A percentile compares a stretch with the other conserved stretches of the same genome.
phyloP scores from a whole-genome alignment of 225 moss, liverwort and hornwort genomes.

The Sphagnum contortum region DNA sequence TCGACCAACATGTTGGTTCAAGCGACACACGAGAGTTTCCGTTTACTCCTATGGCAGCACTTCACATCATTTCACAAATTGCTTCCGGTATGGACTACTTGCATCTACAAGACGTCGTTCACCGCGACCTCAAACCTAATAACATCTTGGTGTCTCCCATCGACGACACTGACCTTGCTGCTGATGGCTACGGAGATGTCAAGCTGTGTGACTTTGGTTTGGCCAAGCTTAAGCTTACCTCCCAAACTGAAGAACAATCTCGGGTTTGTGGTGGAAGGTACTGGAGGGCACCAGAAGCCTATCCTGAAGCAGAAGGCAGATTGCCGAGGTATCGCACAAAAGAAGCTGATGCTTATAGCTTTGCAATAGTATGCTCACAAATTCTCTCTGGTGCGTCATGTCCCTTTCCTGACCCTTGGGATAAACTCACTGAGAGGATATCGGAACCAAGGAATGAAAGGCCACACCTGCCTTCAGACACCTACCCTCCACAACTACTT shows the following conservation, averaged over 20 bases:
- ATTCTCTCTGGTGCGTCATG: constrained; percentile 6
- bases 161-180: not conserved
- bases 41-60: too few relatives aligned
- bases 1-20: too few relatives aligned
- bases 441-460: not conserved
- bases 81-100: constrained; percentile 1
- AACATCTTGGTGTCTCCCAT: constrained; percentile 8
- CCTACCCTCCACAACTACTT: too few relatives aligned
- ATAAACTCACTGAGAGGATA: not conserved
- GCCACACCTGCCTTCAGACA: too few relatives aligned
- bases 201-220: constrained; percentile 14
- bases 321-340: too few relatives aligned
- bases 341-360: constrained; percentile 20
- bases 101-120: constrained; percentile 1
- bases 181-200: constrained; percentile 9
- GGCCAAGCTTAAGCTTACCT: constrained; percentile 7
- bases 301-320: not conserved
- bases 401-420: not conserved
- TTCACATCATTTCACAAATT: constrained; percentile 4
- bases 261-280: constrained; percentile 1
- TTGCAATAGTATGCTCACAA: constrained; percentile 10
- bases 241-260: constrained; percentile 3
- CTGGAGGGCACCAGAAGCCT: constrained; percentile 11
- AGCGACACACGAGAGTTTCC: too few relatives aligned
- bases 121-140: too few relatives aligned